These are phyloP conservation scores for Plantago elongata DNA, from an alignment of 257 asterid species.

Conservation along the genomic window DNA sequence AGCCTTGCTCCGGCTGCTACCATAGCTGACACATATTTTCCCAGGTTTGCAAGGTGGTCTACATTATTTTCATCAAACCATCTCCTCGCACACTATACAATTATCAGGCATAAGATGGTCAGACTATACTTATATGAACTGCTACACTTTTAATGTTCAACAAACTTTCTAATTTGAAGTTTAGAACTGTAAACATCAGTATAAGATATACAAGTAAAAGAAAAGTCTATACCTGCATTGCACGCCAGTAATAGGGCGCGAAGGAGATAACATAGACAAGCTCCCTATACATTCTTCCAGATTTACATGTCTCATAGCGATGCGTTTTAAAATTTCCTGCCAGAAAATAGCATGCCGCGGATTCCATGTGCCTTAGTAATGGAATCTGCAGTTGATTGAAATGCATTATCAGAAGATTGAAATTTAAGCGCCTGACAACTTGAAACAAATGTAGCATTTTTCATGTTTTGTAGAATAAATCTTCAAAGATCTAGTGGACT, in stretches of 20 bases:
- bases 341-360: constrained; percentile 74
- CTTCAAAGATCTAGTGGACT: neutral
- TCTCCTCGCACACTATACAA: constrained; percentile 70
- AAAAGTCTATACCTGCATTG: constrained; percentile 72
- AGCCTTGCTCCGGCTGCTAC: constrained; percentile 96
- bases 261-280: constrained; percentile 87
- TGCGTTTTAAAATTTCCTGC: constrained; percentile 77
- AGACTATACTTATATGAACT: neutral
- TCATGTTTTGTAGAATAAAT: neutral
- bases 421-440: too few relatives aligned
- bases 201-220: neutral
- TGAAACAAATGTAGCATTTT: neutral
- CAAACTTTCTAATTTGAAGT: too few relatives aligned
- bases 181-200: too few relatives aligned
- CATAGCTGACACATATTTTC: constrained; percentile 97
- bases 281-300: constrained; percentile 67
- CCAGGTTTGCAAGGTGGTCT: constrained; percentile 75
- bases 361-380: constrained; percentile 82
- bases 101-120: neutral
- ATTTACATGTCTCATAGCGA: constrained; percentile 58
- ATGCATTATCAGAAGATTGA: neutral
- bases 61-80: constrained; percentile 71
- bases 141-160: neutral
- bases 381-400: constrained; percentile 49
- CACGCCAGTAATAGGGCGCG: constrained; percentile 95